Evolutionary conservation across 805 yeast species (phyloP).

Genomic region (Nakazawaea laoshanensis): DNA sequence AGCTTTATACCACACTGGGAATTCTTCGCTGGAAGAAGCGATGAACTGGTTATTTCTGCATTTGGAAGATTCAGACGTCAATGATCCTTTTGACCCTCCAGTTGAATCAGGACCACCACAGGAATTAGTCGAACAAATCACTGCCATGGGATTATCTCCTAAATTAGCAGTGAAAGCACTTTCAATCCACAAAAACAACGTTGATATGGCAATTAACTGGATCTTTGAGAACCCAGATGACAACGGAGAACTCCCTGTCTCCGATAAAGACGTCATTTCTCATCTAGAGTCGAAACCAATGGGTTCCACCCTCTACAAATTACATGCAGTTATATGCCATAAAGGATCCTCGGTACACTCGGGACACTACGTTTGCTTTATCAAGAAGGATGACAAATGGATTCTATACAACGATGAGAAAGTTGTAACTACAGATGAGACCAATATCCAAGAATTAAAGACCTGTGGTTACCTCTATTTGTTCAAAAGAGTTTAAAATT

Average conservation of each 20-base stretch:
- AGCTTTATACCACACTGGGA: conserved; percentile 71
- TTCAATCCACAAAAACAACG: conserved; percentile 43
- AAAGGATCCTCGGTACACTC: conserved; percentile 87
- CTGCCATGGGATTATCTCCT: conserved; percentile 71
- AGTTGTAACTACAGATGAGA: conserved; percentile 50
- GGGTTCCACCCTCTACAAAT: conserved; percentile 24
- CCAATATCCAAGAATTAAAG: conserved; percentile 30
- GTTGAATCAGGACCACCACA: conserved; percentile 17
- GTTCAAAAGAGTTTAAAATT: conserved; percentile 15
- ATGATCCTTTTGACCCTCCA: conserved; percentile 44
- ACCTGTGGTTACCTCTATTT: conserved; percentile 41
- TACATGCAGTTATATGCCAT: conserved; percentile 73
- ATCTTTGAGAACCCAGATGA: conserved; percentile 76
- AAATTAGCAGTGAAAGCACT: conserved; percentile 71
- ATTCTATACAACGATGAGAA: conserved; percentile 84
- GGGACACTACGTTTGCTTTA: conserved; percentile 84
- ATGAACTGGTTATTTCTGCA: conserved; percentile 88
- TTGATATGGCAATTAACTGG: conserved; percentile 87
- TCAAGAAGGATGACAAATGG: conserved; percentile 50
- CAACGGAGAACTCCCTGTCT: conserved; percentile 34
- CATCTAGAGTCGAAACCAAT: conserved; percentile 6
- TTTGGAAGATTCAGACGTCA: conserved; percentile 77
- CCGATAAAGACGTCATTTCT: conserved; percentile 6
- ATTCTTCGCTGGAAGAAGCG: conserved; percentile 56
- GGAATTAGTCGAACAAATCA: conserved; percentile 38